Base-by-base conservation (phyloP, 1,284 basidiomycete species). In the Trichosporon faecale region DNA sequence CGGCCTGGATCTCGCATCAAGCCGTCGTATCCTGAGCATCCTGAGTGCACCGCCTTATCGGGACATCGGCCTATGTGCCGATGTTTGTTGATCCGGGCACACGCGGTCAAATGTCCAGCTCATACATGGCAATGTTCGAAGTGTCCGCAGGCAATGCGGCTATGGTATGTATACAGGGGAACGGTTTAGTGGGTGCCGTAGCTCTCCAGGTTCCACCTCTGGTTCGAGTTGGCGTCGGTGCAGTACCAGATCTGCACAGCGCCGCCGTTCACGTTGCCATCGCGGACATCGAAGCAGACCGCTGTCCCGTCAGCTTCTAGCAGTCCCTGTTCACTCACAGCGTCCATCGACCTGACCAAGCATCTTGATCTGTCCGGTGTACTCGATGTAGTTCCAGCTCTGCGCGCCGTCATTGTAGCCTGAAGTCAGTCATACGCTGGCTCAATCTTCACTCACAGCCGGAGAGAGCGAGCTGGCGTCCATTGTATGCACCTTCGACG, bases 221-320 rank as follows among this genome's bases (percentile, higher is more conserved):
- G 67, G 67, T 68, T 68, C 23, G 63, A 40, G 67, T 68, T 68
- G 18, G 49, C 67, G 49, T n/a, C 29, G 12, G 31, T 29, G 49
- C 67, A 68, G 46, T 68, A 64, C 67, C 67, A 68, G 35, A 68
- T 52, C 67, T 68, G 67, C 33, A 65, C 63, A 1, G 67, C 67
- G 46, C 67, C 67, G 35, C 67, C 67, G 25, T 68, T 55, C 46
- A 64, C 7, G 49, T 64, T 64, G 49, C 67, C 67, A 33, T 68
- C 67, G 63, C 63, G 61, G 18, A 68, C 33, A 25, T 68, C 67
- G 31, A 68, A 64, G 67, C 67, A 68, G 16, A 23, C 55, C 21
- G 29, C 64, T 60, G 46, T 11, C 12, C 4, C n/a, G 23, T 33
- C 67, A 46, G 37, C 7, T 21, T 14, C 35, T 8, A 3, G 2